These are phyloP conservation scores for Cordia subcordata DNA, from an alignment of 257 asterid genomes.

Conservation along the genomic window DNA sequence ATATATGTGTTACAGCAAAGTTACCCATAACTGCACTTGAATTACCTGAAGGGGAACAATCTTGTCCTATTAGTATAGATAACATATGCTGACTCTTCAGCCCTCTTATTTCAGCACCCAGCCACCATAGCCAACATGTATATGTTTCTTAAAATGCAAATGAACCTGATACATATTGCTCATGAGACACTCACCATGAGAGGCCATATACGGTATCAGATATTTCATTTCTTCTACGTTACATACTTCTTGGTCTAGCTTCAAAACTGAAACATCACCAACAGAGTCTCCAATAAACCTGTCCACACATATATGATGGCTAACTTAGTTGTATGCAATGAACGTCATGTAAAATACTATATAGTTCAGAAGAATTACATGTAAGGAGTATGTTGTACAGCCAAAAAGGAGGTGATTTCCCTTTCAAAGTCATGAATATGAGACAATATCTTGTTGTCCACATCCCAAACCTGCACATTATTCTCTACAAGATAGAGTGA, in stretches of 20 bases:
- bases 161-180: too few species aligned
- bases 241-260: conserved; percentile 42
- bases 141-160: too few species aligned
- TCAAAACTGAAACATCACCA: conserved; percentile 63
- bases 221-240: conserved; percentile 65
- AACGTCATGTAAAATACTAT: conserved; percentile 1
- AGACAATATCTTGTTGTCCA: conserved; percentile 52
- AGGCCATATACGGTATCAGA: conserved; percentile 60
- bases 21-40: conserved; percentile 42
- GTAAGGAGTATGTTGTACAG: conserved; percentile 58
- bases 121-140: too few species aligned
- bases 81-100: too few species aligned
- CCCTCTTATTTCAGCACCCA: too few species aligned
- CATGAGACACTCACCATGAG: conserved; percentile 50
- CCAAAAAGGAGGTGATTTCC: conserved; percentile 59
- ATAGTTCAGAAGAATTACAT: conserved; percentile 39
- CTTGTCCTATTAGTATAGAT: too few species aligned
- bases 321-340: not conserved
- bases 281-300: conserved; percentile 75
- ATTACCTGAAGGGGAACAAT: conserved; percentile 37
- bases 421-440: conserved; percentile 45
- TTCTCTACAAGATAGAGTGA: not conserved
- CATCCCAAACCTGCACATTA: conserved; percentile 76
- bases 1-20: conserved; percentile 41
- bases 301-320: conserved; percentile 21